Evolutionary conservation across 176 grass and related monocot genomes (phyloP), one percentile per base, ranked within the genome.

Genomic region (Eragrostis nindensis): DNA sequence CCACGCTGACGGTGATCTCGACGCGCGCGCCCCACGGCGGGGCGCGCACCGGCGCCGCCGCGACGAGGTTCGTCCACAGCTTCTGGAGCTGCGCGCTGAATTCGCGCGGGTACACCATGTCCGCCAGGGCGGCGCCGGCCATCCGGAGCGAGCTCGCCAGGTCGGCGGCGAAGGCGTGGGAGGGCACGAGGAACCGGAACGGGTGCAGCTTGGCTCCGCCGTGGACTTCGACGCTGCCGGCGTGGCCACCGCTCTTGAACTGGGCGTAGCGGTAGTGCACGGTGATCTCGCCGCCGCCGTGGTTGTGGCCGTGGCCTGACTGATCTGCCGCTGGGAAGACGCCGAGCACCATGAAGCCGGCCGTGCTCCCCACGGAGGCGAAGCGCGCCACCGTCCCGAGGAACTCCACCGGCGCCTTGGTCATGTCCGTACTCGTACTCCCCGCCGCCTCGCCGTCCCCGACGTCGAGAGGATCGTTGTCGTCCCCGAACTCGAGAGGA

Each of bases 191-290:
- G 49, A 56, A 56, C 3, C 50, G 50, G 19, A 56, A 0, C 1
- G 16, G 19, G 5, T 38, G 30, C 6, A 13, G 4, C 21, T 55
- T 56, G 3, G 48, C 1, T 0, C 22, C 41, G 4, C 4, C 0
- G 73, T 11, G 7, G 8, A 7, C 11, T 0, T 29, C 40, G 41
- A 62, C 41, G 56, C 40, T 14, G 32, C 32, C 32, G 32, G 32
- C 32, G 36, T 5, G 30, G 38, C 4, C 55, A 6, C 11, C n/a
- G 2, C 14, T 16, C 0, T 4, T 21, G 74, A 77, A 77, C 0
- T 24, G 41, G 57, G 11, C 8, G 75, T 77, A 64, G 40, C 42
- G 9, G 42, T 77, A 77, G 17, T 21, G 25, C 24, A 77, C 75
- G 59, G 32, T 0, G 57, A 77, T 77, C 6, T 64, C 42, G 2